Percentiles rank a stretch among this genome's conserved stretches.
Conservation (phyloP, 805 yeast genomes). For the Debaryomyces castellii region DNA sequence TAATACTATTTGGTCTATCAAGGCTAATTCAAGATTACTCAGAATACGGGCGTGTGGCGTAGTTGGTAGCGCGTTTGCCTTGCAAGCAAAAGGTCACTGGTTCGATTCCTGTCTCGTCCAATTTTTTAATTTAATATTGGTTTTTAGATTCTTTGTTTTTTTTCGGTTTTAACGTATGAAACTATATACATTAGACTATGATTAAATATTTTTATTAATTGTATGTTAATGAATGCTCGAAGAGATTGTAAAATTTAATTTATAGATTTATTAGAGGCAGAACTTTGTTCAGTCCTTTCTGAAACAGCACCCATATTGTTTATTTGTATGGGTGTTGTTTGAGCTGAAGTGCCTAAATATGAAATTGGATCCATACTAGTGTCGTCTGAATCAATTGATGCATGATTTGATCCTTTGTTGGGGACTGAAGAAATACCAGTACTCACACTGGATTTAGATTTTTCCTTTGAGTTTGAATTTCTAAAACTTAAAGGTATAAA, state of each 20-base stretch:
- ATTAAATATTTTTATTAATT: no score
- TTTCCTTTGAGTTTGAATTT: not conserved
- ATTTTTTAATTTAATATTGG: slow-evolving; percentile 10
- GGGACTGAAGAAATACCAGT: not conserved
- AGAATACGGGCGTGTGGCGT: slow-evolving; percentile 66
- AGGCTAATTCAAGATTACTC: no score
- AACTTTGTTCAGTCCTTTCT: not conserved
- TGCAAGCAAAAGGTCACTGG: slow-evolving; percentile 78
- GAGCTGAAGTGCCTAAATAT: not conserved
- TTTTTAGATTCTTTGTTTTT: no score
- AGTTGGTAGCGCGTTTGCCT: slow-evolving; percentile 82
- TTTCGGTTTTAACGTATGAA: no score
- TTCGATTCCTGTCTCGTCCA: slow-evolving; percentile 80
- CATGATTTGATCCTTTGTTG: not conserved
- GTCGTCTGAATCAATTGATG: not conserved
- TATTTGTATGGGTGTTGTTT: not conserved
- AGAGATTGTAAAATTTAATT: not conserved
- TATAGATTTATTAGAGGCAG: not conserved
- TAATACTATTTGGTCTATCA: no score
- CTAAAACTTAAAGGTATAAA: not conserved
- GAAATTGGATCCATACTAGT: not conserved
- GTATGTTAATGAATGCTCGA: not conserved
- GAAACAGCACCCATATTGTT: not conserved
- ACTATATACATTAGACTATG: no score
- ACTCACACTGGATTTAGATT: not conserved